Evolutionary conservation across 2,329 filamentous ascomycete species (phyloP).

Genomic region (Fusarium sacchari): DNA sequence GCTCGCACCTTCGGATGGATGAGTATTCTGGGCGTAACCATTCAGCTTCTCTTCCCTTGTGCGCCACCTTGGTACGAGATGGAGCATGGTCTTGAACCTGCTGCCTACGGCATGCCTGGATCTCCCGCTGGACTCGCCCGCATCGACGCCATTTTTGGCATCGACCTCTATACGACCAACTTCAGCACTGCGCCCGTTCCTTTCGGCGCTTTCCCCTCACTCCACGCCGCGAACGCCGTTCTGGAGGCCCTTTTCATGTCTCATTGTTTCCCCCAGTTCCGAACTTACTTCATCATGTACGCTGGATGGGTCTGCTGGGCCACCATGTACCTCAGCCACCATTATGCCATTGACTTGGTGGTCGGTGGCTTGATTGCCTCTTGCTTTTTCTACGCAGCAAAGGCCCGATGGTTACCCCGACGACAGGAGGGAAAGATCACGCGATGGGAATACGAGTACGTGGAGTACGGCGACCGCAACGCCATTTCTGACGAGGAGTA

Average conservation of each 20-base stretch:
- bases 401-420: conserved; percentile 82
- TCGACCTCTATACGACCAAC: conserved; percentile 91
- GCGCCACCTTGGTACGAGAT: conserved; percentile 98
- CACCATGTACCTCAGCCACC: conserved; percentile 97
- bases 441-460: conserved; percentile 95
- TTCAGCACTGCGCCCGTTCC: conserved; percentile 92
- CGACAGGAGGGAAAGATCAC: conserved; percentile 85
- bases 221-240: conserved; percentile 90
- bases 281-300: conserved; percentile 83
- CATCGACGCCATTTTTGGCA: conserved; percentile 87
- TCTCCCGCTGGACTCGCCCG: conserved; percentile 89
- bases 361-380: conserved; percentile 83
- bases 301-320: conserved; percentile 97
- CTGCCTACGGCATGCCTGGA: conserved; percentile 90
- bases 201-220: conserved; percentile 93
- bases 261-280: conserved; percentile 86
- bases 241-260: conserved; percentile 93
- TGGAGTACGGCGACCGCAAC: conserved; percentile 78
- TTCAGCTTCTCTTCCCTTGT: conserved; percentile 91
- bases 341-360: conserved; percentile 94
- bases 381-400: conserved; percentile 83
- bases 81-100: conserved; percentile 87
- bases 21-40: conserved; percentile 86
- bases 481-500: conserved; percentile 58
- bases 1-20: conserved; percentile 91